Percentiles rank a stretch among this genome's conserved stretches.
phyloP scores from a whole-genome alignment of 805 yeast genomes.

The Yamadazyma kitorensis region DNA sequence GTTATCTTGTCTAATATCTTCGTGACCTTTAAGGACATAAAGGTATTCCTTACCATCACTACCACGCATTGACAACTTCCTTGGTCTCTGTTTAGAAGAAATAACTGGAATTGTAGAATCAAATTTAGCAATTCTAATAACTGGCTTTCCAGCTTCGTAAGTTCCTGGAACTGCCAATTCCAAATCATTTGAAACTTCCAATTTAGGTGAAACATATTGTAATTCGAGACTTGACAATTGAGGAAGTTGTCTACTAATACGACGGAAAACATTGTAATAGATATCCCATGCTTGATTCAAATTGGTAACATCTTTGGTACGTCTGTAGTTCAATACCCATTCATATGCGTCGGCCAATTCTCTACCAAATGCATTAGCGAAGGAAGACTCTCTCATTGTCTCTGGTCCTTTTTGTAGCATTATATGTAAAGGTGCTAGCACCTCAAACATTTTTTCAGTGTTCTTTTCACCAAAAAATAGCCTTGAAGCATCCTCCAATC shows the following conservation, averaged over 20 bases:
- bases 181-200: constrained; percentile 72
- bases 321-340: constrained; percentile 83
- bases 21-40: constrained; percentile 88
- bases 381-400: constrained; percentile 88
- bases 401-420: constrained; percentile 85
- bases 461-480: constrained; percentile 92
- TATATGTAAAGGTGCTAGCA: constrained; percentile 83
- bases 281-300: constrained; percentile 98
- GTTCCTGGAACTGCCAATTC: constrained; percentile 95
- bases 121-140: constrained; percentile 67
- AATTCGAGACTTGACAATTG: constrained; percentile 82
- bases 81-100: constrained; percentile 93
- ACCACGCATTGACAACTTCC: constrained; percentile 76
- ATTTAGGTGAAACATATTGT: constrained; percentile 90
- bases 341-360: constrained; percentile 91
- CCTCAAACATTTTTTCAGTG: constrained; percentile 90
- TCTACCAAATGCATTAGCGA: constrained; percentile 89
- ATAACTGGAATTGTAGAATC: constrained; percentile 85
- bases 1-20: constrained; percentile 96
- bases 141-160: constrained; percentile 78
- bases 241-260: constrained; percentile 85
- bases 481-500: constrained; percentile 93
- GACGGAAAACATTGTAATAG: constrained; percentile 87
- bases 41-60: constrained; percentile 90
- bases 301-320: constrained; percentile 82